A percentile compares a stretch with the other conserved stretches of the same genome.
These are phyloP conservation scores for Boletellus ananas DNA, from an alignment of 768 basidiomycete species.

Conservation along the genomic window DNA sequence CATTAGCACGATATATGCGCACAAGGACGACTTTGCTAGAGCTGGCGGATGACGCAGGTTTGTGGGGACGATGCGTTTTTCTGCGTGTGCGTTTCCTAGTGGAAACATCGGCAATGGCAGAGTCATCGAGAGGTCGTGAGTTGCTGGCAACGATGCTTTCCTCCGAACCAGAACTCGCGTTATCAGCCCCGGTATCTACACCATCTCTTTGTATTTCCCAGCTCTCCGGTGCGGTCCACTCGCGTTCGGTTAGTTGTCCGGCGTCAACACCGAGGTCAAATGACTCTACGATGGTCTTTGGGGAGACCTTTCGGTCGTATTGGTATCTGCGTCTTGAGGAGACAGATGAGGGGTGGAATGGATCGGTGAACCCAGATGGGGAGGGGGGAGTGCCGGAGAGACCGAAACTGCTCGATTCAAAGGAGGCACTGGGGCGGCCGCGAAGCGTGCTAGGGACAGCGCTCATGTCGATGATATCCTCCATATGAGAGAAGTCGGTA, in stretches of 20 bases:
- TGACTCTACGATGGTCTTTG: slow-evolving; percentile 37
- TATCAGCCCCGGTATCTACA: slow-evolving; percentile 33
- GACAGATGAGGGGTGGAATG: slow-evolving; percentile 27
- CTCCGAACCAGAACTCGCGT: slow-evolving; percentile 42
- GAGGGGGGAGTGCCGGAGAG: slow-evolving; percentile 42
- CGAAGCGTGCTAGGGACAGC: slow-evolving; percentile 4
- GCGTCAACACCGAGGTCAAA: slow-evolving; percentile 8
- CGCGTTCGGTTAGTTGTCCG: slow-evolving; percentile 25
- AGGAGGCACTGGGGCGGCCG: slow-evolving; percentile 18
- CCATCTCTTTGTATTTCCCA: slow-evolving; percentile 65
- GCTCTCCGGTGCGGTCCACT: slow-evolving; percentile 72
- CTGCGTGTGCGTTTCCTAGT: slow-evolving; percentile 23
- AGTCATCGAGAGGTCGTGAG: slow-evolving; percentile 17
- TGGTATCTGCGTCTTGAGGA: slow-evolving; percentile 21
- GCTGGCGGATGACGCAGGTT: slow-evolving; percentile 8
- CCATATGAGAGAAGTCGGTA: slow-evolving; percentile 56
- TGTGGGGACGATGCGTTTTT: slow-evolving; percentile 22
- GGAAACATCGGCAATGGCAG: slow-evolving; percentile 7
- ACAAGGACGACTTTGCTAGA: slow-evolving; percentile 46
- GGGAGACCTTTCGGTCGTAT: slow-evolving; percentile 46
- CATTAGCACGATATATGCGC: slow-evolving; percentile 74
- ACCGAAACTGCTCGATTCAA: slow-evolving; percentile 31
- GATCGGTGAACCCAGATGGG: slow-evolving; percentile 36
- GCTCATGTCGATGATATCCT: slow-evolving; percentile 66
- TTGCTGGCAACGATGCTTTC: slow-evolving; percentile 18